Evolutionary conservation across 2,329 filamentous ascomycete species (phyloP), one percentile per base, ranked within the genome.

Genomic region (Huntiella bhutanensis): DNA sequence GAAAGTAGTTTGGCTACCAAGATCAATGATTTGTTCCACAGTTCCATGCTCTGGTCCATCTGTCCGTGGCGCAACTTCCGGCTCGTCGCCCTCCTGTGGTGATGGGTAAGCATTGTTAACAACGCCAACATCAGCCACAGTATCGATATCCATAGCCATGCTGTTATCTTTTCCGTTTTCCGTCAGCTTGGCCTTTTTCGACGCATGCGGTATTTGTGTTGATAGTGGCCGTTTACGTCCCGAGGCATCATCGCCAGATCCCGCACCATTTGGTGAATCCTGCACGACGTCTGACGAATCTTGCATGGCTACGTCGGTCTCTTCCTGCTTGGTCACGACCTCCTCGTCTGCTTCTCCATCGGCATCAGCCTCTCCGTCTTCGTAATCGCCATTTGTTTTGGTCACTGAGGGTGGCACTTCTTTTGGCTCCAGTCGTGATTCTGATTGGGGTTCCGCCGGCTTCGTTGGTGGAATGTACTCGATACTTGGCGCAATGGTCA

Each of bases 21-120:
- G 65, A 54, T 79, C 74, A 53, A 71, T 65, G 47, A 76, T 71
- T 56, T 77, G 77, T 47, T 77, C 74, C 57, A 79, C 75, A 7
- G 74, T 78, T 57, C 71, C 74, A 56, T 75, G 69, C 52, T 78
- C 73, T 40, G 74, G 73, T 22, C 75, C 75, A 49, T 75, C 70
- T 49, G 75, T 78, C 55, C 64, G 70, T 36, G 68, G 62, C 33
- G 72, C 69, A 39, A 70, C 70, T 39, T 67, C 63, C 46, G 64
- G 65, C 50, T 68, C 66, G 53, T 76, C 72, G 50, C 69, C 68
- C 56, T 76, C 73, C 15, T 74, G 66, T 47, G 75, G 75, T 47
- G 75, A 79, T 45, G 75, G 75, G 55, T 79, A 80, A 54, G 75
- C 75, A 59, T 78, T 72, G 55, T 73, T 72, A 56, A 65, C 63